Conservation (phyloP, 75 land plant species). For the Selaginella tamariscina region DNA sequence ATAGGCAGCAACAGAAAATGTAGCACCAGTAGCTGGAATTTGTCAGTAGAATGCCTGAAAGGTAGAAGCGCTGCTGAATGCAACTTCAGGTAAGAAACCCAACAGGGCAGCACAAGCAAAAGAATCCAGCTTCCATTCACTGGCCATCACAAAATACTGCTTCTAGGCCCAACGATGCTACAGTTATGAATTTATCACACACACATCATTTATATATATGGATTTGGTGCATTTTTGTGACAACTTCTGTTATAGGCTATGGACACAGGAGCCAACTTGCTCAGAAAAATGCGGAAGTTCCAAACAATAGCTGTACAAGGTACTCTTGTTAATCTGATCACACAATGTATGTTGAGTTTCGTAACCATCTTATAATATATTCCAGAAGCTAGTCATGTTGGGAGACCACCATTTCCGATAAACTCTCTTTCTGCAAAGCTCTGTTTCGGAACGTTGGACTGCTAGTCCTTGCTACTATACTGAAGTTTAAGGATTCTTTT, state of each 20-base stretch:
- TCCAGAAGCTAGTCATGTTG: not conserved
- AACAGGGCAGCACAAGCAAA: no score
- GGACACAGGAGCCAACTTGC: not conserved
- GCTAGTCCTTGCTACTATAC: not conserved
- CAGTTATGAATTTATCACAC: not conserved
- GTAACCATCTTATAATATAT: not conserved
- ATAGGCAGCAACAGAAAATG: not conserved
- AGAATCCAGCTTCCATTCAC: no score
- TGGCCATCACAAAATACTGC: not conserved
- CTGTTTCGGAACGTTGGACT: not conserved
- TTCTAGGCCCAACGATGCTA: not conserved
- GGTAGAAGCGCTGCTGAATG: not conserved
- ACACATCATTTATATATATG: not conserved
- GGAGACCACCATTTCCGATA: not conserved
- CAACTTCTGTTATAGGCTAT: not conserved
- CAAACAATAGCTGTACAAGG: conserved; percentile 1
- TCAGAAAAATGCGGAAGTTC: not conserved
- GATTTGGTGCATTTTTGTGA: not conserved
- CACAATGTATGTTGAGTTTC: not conserved
- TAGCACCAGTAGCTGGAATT: not conserved
- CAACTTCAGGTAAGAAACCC: not conserved
- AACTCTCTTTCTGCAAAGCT: not conserved
- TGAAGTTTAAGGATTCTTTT: not conserved
- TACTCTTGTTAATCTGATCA: no score
- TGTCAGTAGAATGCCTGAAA: not conserved